Base-by-base conservation (phyloP, 2,329 filamentous ascomycete species). In the Monosporascus cannonballus region DNA sequence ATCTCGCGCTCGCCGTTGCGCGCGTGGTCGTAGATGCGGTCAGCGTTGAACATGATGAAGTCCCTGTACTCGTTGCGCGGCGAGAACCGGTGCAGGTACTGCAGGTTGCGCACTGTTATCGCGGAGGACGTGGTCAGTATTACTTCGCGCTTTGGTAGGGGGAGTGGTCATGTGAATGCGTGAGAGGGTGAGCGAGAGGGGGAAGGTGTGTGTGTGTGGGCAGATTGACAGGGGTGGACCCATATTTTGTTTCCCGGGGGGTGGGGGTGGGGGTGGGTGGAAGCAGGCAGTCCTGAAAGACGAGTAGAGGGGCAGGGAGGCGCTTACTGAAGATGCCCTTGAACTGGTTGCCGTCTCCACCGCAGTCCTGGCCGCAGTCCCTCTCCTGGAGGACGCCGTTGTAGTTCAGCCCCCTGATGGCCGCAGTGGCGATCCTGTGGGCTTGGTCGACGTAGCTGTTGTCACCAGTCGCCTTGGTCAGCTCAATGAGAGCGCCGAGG, bases 1-100 rank as follows among this genome's bases (percentile, higher is more conserved):
- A 90, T 69, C 59, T 78, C 74, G 2, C 69, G 67, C 15, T 67
- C 60, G 22, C 37, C 50, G 53, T 79, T 72, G 24, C 83, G 76
- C 64, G 83, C 73, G 47, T 80, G 77, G 17, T 65, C 64, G 86
- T 85, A 90, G 54, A 90, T 83, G 45, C 77, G 79, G 56, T 85
- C 71, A 9, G 86, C 86, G 53, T 87, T 89, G 27, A 67, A 71
- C 47, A 76, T 66, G 52, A 90, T 79, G 51, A 85, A 84, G 2
- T 70, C 64, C 14, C 68, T 70, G 61, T 83, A 85, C 9, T 65
- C 65, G 3, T 72, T 65, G 38, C 78, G 70, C 0, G 79, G 78
- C 1, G 75, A 76, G 3, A 68, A 77, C 1, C 69, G 62, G 22
- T 86, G 73, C 36, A 90, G 67, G 51, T 79, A 77, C 36, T 76